Evolutionary conservation across 257 asterid genomes (phyloP), one percentile per base, ranked within the genome.

Genomic region (Gentiana straminea): DNA sequence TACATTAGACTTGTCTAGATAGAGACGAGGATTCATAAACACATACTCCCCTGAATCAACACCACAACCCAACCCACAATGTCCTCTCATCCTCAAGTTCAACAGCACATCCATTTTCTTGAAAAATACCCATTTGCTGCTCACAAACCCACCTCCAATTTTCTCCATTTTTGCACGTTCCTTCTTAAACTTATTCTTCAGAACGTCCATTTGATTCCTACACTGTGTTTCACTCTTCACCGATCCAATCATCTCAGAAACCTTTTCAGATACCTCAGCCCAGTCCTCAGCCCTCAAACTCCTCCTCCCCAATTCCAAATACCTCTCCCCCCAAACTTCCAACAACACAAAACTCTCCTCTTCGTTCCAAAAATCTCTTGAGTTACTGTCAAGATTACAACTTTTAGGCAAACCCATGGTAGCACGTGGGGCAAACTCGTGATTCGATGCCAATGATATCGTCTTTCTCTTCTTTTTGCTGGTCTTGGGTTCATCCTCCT

Each of bases 261-360:
- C 76, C 61, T 83, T 82, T 76, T 84, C 94, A 3, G 84, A 72
- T 36, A 87, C 82, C 32, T 87, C 94, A 6, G 49, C 73, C 94
- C 94, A 84, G 59, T 84, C 94, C 68, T 82, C 92, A 3, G 65
- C 69, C 58, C 96, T 70, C 69, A 84, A 75, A 58, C 93, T 84
- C 68, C 84, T 65, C 67, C 90, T 64, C 6, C 94, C 94, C 65
- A 82, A 44, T 63, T 87, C 89, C 74, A 80, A 35, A 48, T 72
- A 87, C 72, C 92, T 75, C 75, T 84, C 93, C 2, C 96, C 96
- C 96, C 96, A 87, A 13, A 76, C 94, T 61, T 80, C 89, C 64
- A 87, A 70, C 67, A 87, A 75, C 61, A 75, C 59, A 51, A 78
- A 80, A 63, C 77, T 72, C 74, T 80, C 93, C 61, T 80, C 80